Conservation (phyloP, 495 filamentous ascomycete species). For the Chaetomium cochliodes region DNA sequence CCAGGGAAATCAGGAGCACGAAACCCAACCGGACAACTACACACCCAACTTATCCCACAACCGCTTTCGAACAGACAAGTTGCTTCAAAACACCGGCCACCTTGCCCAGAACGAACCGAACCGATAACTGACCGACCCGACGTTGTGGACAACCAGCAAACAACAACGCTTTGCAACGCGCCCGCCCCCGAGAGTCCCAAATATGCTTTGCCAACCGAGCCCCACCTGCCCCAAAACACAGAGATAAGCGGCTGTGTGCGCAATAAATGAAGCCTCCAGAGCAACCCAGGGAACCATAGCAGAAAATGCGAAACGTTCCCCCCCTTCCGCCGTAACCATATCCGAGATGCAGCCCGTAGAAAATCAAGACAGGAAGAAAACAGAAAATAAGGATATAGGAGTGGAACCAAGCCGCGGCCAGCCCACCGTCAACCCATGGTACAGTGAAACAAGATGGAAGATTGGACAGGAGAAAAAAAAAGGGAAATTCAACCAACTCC, state of each 20-base stretch:
- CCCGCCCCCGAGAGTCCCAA: conserved; percentile 27
- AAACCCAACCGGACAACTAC: not conserved
- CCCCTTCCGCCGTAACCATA: conserved; percentile 22
- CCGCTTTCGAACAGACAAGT: not conserved
- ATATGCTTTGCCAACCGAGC: conserved; percentile 29
- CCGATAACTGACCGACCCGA: too few species aligned
- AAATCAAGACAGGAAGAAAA: conserved; percentile 21
- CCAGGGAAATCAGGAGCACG: not conserved
- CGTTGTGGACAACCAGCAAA: conserved; percentile 14
- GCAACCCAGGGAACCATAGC: conserved; percentile 19
- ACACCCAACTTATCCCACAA: conserved; percentile 7
- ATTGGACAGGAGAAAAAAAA: conserved; percentile 19
- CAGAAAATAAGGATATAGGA: conserved; percentile 23
- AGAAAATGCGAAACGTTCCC: conserved; percentile 17
- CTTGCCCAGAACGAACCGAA: too few species aligned
- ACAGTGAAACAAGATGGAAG: conserved; percentile 24
- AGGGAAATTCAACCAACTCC: conserved; percentile 36
- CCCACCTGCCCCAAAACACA: conserved; percentile 25
- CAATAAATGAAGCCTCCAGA: conserved; percentile 19
- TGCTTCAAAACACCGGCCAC: conserved; percentile 12
- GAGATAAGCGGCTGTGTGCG: conserved; percentile 16
- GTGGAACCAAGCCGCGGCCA: conserved; percentile 21
- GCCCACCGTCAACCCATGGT: conserved; percentile 32
- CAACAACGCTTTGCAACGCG: conserved; percentile 21
- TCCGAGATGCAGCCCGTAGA: conserved; percentile 35